Conservation (phyloP, 2,329 filamentous ascomycete species). For the Paecilomyces fulvus region DNA sequence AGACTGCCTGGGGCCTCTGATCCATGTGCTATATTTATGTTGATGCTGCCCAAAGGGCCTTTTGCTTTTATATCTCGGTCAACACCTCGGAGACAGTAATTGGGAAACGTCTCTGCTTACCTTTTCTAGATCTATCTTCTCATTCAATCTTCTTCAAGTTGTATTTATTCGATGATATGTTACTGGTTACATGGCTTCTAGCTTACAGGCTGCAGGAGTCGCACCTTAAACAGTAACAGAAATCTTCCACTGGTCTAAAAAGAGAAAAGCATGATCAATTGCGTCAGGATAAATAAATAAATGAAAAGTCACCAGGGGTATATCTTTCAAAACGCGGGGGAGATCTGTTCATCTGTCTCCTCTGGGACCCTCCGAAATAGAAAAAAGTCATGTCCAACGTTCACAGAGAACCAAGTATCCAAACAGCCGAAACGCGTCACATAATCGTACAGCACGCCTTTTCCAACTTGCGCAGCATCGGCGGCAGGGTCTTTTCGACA, state of each 20-base stretch:
- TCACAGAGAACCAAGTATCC: neutral
- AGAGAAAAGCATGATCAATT: neutral
- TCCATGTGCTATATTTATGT: neutral
- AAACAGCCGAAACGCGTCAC: constrained; percentile 36
- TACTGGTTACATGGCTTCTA: neutral
- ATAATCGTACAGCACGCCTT: constrained; percentile 67
- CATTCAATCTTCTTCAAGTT: neutral
- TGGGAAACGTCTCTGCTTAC: neutral
- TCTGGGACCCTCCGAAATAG: neutral
- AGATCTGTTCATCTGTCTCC: no score
- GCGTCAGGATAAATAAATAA: neutral
- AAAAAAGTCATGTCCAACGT: neutral
- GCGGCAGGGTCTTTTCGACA: constrained; percentile 53
- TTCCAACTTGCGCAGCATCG: constrained; percentile 56
- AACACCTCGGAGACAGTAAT: neutral
- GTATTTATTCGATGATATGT: neutral
- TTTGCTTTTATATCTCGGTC: neutral
- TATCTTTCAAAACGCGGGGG: neutral
- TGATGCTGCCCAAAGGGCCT: neutral
- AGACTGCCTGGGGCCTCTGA: neutral
- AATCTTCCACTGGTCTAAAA: neutral
- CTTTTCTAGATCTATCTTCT: neutral
- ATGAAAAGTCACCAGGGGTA: neutral
- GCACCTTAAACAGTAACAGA: neutral
- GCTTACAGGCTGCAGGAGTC: neutral